Evolutionary conservation across 2,329 filamentous ascomycete species (phyloP).

Genomic region (Sarocladium brachiariae): DNA sequence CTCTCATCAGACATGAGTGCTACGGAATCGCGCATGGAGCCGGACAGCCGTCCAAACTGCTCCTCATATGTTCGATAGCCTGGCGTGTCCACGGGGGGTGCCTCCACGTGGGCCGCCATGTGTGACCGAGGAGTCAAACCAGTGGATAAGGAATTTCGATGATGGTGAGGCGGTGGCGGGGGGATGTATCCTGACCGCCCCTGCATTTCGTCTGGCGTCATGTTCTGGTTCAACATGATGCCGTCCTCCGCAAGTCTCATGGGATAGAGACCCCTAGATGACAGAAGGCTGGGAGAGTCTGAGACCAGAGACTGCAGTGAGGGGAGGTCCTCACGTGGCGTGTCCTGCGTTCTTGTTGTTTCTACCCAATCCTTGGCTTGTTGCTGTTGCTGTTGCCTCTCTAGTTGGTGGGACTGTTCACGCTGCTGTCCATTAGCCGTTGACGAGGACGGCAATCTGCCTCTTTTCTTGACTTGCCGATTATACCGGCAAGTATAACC

Average conservation of each 20-base stretch:
- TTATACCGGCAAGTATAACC: conserved; percentile 31
- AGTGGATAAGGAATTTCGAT: neutral
- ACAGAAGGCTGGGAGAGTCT: neutral
- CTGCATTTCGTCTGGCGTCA: neutral
- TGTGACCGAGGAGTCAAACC: neutral
- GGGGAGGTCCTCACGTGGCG: neutral
- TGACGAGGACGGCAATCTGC: conserved; percentile 23
- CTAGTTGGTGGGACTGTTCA: neutral
- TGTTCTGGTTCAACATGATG: conserved; percentile 5
- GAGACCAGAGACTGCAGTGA: conserved; percentile 5
- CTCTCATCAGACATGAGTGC: conserved; percentile 22
- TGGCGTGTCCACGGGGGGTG: neutral
- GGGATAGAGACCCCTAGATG: conserved; percentile 1
- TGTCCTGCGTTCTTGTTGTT: neutral
- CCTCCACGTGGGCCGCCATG: neutral
- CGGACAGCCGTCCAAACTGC: conserved; percentile 7
- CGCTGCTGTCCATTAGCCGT: conserved; percentile 8
- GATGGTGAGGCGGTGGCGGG: neutral
- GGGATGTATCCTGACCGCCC: neutral
- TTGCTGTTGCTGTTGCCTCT: neutral
- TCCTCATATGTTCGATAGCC: conserved; percentile 5
- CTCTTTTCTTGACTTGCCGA: conserved; percentile 29
- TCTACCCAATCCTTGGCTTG: neutral
- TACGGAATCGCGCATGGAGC: conserved; percentile 15
- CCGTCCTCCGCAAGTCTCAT: conserved; percentile 8